Evolutionary conservation across 1,139 yeast species (phyloP).

Genomic region (Meyerozyma sp.): DNA sequence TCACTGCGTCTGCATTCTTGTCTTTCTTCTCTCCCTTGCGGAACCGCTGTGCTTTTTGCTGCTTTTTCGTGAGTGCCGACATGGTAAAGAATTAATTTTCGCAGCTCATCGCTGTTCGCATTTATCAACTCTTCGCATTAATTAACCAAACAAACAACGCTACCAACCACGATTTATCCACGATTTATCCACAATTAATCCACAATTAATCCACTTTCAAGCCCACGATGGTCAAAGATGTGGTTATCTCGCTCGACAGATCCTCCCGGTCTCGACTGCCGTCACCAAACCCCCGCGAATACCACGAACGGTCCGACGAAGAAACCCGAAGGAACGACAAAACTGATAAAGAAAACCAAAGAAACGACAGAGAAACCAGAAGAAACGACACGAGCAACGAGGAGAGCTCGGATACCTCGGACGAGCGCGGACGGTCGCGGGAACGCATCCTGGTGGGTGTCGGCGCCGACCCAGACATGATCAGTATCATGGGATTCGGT

Average conservation of each 20-base stretch:
- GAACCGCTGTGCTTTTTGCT: conserved; percentile 4
- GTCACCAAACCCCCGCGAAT: background rate
- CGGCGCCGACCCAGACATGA: conserved; percentile 20
- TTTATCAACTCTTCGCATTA: background rate
- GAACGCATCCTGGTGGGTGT: conserved; percentile 6
- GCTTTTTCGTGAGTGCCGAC: background rate
- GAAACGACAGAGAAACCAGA: conserved; percentile 3
- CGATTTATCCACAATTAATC: no score
- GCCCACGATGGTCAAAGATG: background rate
- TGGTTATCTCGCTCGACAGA: background rate
- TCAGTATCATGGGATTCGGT: conserved; percentile 59
- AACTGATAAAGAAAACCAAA: background rate
- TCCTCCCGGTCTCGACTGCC: background rate
- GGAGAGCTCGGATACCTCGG: no score
- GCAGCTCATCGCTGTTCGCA: background rate
- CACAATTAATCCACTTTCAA: background rate
- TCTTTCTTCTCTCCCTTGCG: conserved; percentile 4
- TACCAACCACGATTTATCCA: no score
- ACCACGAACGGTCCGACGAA: conserved; percentile 2
- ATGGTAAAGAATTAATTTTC: conserved; percentile 1
- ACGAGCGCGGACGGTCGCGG: background rate
- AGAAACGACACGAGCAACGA: no score
- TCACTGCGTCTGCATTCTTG: conserved; percentile 2
- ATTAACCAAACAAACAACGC: no score
- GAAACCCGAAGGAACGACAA: background rate